Base-by-base conservation (phyloP, 2,329 filamentous ascomycete species). In the Cytospora piceae region DNA sequence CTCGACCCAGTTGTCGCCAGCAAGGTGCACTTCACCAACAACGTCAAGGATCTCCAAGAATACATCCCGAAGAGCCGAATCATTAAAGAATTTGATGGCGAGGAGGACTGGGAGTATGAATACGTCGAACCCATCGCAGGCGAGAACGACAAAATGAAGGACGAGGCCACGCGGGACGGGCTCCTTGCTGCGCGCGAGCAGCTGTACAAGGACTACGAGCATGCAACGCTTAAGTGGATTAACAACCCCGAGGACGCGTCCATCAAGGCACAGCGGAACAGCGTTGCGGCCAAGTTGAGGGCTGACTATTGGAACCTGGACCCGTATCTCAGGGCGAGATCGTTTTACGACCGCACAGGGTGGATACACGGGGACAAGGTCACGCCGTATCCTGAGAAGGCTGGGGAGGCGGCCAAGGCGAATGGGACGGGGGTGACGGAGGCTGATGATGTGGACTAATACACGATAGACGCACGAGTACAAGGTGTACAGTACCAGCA, bases 21-120 rank as follows among this genome's bases (percentile, higher is more conserved):
- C 74, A 99, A 99, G 78, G 90, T 99, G 24, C 89, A 97, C 76
- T 98, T 98, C 77, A 95, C 92, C 65, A 95, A 93, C 74, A 92
- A 87, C 70, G 81, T 88, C 63, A 85, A 90, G 63, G 94, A 97
- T 61, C 82, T 99, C 61, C 86, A 91, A 69, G 82, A 88, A 64
- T 97, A 90, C 74, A 90, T 99, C 64, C 83, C 87, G 14, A 82
- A 82, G 49, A 81, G 82, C 55, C 88, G 89, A 57, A 91, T 98
- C 69, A 85, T 90, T 66, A 91, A 90, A 73, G 94, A 97, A 69
- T 83, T 97, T 4, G 94, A 93, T 27, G 95, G 95, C 56, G 86
- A 90, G 8, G 93, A 97, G 71, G 83, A 93, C 69, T 98, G 91
- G 88, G 82, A 86, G 58, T 98, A 97, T 78, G 79, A 85, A 69